Evolutionary conservation across 352 stramenopile genomes (phyloP), one percentile per base, ranked within the genome.

Genomic region (Globisporangium cystogenes): DNA sequence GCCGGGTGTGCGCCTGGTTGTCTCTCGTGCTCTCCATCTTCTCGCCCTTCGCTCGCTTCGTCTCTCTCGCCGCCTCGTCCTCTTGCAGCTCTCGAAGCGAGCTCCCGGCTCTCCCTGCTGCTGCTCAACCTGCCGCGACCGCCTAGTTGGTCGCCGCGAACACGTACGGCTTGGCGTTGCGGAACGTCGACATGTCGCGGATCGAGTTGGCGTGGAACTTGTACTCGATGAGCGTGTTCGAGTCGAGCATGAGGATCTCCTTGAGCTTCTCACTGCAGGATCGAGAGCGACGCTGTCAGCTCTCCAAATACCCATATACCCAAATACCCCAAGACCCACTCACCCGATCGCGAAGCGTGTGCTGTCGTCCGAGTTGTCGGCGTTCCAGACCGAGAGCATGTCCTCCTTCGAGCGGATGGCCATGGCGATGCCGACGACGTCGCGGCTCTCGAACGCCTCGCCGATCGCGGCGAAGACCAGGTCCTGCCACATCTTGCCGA

Each of bases 401-500:
- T 97, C 90, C 55, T 97, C 90, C 75, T 96, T 96, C n/a, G 82
- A 95, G 56, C 90, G 86, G 54, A 96, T 94, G 52, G 86, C 86
- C 84, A 97, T 95, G 51, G 85, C 87, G 49, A 97, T 96, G 45
- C 90, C 90, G 39, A 97, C 90, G 18, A 97, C 90, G 66, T 96
- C 89, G 21, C 87, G 82, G 59, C 95, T 69, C 64, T 92, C 88
- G 60, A 97, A 97, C 40, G 75, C 81, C 67, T 97, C 90, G 53
- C 90, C 90, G 58, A 97, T 86, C 43, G 86, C 88, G 21, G 89
- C 89, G 62, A 97, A 93, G 37, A 93, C 87, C 42, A 97, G 74
- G 64, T 97, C 90, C 68, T 97, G 90, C 90, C 90, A 97, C 85
- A 97, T 96, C 70, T 97, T 97, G 46, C 90, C 87, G 12, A 97